Base-by-base conservation (phyloP, 352 stramenopile genomes). In the Globisporangium nagaii region DNA sequence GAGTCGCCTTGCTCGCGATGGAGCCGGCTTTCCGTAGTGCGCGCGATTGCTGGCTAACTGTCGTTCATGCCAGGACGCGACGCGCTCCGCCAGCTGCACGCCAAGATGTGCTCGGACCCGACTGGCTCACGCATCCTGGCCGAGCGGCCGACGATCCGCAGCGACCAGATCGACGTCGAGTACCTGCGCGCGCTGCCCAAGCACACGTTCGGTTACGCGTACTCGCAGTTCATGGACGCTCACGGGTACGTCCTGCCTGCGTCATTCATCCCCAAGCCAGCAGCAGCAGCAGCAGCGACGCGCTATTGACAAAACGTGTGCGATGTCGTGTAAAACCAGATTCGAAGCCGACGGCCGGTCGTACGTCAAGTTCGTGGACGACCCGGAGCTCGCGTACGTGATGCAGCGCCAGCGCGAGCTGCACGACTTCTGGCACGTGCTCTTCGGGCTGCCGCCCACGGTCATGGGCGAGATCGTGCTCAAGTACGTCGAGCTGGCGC, bases 371-470 rank as follows among this genome's bases (percentile, higher is more conserved):
- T 90, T 86, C 62, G 83, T 97, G 20, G 89, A 98, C 46, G 94
- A 99, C 67, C 70, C 85, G 28, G 92, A 98, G 54, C 76, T 99
- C 9, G 90, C 93, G 11, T 99, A 98, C 68, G 88, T 99, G 10
- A 98, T 99, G 91, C 83, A 95, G 53, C 80, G 93, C 41, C 96
- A 97, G 71, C 79, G 95, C 43, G 91, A 97, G 70, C 66, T 74
- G 36, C 96, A 99, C 66, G 96, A 99, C 73, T 98, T 98, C 66
- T 98, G 89, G 88, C 96, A 99, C 79, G 93, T 88, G 48, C 73
- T 99, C 12, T 98, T 90, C 39, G 90, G 73, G 5, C 66, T 99
- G 25, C 96, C 96, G 20, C 93, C 96, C 12, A 98, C 91, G 6
- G 90, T 98, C 1, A 70, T 97, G 56, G 96, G 95, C 43, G 97